Percentiles rank a stretch among this genome's conserved stretches.
These are phyloP conservation scores for Tylopilus orsonianus DNA, from an alignment of 1,284 basidiomycete species.

Conservation along the genomic window DNA sequence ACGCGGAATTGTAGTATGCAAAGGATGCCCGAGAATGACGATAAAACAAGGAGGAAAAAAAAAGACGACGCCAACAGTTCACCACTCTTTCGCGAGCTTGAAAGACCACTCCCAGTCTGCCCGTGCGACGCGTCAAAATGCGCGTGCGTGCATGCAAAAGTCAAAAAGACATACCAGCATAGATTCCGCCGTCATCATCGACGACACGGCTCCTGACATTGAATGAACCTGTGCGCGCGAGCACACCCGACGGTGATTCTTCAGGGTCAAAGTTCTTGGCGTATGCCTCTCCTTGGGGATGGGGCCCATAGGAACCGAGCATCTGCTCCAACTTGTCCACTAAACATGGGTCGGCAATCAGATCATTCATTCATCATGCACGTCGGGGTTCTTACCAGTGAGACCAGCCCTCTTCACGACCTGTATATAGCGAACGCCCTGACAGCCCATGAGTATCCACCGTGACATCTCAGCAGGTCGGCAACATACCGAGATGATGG, in stretches of 20 bases:
- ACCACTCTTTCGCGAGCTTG: constrained; percentile 84
- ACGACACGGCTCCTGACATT: constrained; percentile 75
- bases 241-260: constrained; percentile 77
- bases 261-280: constrained; percentile 74
- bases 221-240: constrained; percentile 79
- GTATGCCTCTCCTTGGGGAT: constrained; percentile 58
- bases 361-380: neutral
- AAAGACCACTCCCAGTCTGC: constrained; percentile 82
- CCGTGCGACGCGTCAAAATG: constrained; percentile 8
- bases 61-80: constrained; percentile 18
- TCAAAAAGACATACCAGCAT: constrained; percentile 57
- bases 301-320: constrained; percentile 84
- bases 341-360: constrained; percentile 31
- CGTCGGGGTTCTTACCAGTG: constrained; percentile 47
- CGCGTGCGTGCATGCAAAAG: neutral
- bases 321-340: constrained; percentile 90
- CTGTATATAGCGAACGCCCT: constrained; percentile 85
- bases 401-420: constrained; percentile 77
- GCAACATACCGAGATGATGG: constrained; percentile 72
- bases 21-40: constrained; percentile 26
- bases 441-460: constrained; percentile 10
- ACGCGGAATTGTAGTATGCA: constrained; percentile 30
- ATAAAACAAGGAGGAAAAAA: constrained; percentile 8
- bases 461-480: neutral
- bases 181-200: constrained; percentile 79